Percentiles rank a stretch among this genome's conserved stretches.
These are phyloP conservation scores for Ehretia macrophylla DNA, from an alignment of 257 asterid genomes.

Conservation along the genomic window DNA sequence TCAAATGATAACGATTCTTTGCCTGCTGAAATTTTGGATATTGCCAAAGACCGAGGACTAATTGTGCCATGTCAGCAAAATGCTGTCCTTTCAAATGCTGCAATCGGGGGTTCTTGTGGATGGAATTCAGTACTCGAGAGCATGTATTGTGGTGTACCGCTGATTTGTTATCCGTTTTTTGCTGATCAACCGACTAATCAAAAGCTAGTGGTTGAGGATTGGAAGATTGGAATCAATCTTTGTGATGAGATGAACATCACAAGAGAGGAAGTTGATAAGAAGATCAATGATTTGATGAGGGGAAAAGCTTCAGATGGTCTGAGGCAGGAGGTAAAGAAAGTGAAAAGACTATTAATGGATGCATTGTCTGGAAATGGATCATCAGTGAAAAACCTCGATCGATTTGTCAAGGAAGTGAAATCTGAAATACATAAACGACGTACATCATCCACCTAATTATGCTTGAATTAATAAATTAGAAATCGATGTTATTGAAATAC, in stretches of 20 bases:
- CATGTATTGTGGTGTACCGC: conserved; percentile 43
- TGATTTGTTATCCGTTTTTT: conserved; percentile 43
- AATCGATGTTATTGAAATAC: no score
- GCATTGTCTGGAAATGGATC: conserved; percentile 29
- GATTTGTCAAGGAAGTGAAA: conserved; percentile 36
- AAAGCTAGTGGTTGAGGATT: conserved; percentile 53
- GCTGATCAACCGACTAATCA: conserved; percentile 46
- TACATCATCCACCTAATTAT: not conserved
- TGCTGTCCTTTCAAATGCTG: conserved; percentile 23
- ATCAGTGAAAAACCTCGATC: conserved; percentile 25
- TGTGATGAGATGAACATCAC: conserved; percentile 21
- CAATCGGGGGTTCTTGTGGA: conserved; percentile 45
- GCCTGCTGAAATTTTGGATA: conserved; percentile 26
- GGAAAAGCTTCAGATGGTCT: conserved; percentile 22
- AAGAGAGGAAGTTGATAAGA: conserved; percentile 28
- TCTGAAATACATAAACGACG: conserved; percentile 3
- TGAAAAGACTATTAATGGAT: conserved; percentile 15
- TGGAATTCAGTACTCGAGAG: conserved; percentile 54
- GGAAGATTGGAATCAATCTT: conserved; percentile 49
- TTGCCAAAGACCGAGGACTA: conserved; percentile 25
- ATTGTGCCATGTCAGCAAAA: conserved; percentile 35
- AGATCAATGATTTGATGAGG: conserved; percentile 33
- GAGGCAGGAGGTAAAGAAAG: conserved; percentile 26
- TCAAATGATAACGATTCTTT: conserved; percentile 17
- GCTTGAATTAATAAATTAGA: no score